Conservation (phyloP, 129 eudicot species). For the Centrapalus pauciflorus region DNA sequence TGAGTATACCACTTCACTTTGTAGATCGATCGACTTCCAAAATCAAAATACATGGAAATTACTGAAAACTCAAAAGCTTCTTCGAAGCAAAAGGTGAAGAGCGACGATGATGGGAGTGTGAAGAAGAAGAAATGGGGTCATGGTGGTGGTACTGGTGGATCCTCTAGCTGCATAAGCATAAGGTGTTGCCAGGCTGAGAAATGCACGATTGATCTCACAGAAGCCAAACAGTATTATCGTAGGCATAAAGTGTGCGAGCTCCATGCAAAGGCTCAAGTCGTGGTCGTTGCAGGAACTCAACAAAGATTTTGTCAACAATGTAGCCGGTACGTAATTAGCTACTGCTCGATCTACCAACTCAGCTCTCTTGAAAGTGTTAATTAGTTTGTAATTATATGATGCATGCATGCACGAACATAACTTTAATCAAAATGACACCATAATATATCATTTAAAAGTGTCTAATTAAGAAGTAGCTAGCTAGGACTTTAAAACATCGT, state of each 20-base stretch:
- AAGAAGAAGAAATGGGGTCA: slow-evolving; percentile 28
- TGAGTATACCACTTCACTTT: background rate
- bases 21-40: slow-evolving; percentile 12
- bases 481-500: too few species aligned
- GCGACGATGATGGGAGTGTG: background rate
- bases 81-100: slow-evolving; percentile 14
- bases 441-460: too few species aligned
- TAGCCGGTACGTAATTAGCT: slow-evolving; percentile 61
- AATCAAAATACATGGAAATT: slow-evolving; percentile 29
- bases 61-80: slow-evolving; percentile 1
- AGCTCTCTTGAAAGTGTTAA: too few species aligned
- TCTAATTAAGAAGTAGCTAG: too few species aligned
- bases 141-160: slow-evolving; percentile 22
- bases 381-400: background rate
- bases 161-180: slow-evolving; percentile 23
- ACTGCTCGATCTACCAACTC: background rate
- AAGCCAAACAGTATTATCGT: slow-evolving; percentile 66
- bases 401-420: too few species aligned
- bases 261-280: slow-evolving; percentile 73
- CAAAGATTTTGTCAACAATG: slow-evolving; percentile 86
- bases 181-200: slow-evolving; percentile 67
- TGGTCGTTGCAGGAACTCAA: slow-evolving; percentile 47
- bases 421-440: too few species aligned
- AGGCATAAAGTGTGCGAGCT: slow-evolving; percentile 72
- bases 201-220: slow-evolving; percentile 48